Base-by-base conservation (phyloP, 2,329 filamentous ascomycete species). In the Exophiala viscosa region DNA sequence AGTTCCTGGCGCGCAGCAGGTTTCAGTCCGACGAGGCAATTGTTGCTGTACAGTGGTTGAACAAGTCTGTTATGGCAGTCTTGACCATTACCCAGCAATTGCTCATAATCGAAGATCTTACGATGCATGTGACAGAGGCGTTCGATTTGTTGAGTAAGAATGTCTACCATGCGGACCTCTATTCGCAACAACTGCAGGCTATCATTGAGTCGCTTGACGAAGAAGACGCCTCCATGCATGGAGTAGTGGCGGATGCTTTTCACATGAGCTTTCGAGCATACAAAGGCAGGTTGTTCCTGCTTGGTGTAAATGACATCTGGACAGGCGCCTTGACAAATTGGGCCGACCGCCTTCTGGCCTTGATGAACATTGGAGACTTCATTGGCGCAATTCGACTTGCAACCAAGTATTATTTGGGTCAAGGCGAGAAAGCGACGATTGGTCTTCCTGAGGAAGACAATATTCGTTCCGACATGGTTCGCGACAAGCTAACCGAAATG, bases 311-410 rank as follows among this genome's bases (percentile, higher is more conserved):
- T 65, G 92, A 97, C 65, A 76, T 96, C 36, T 89, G 90, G 0
- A 88, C 97, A 43, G 93, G 93, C 1, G 88, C 87, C 3, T 73
- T 99, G 32, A 97, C 93, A 0, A 99, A 99, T 62, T 99, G 93
- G 93, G 92, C 93, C 2, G 93, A 99, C 69, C 81, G 93, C 36
- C 76, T 99, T 14, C 84, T 96, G 60, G 91, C 92, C 0, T 77
- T 97, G 62, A 96, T 99, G 88, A 91, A 97, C 67, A 83, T 90
- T 51, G 93, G 93, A n/a, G 90, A 97, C 69, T 96, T 95, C 65
- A 87, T 99, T 59, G 87, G 84, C 10, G 91, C 93, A 1, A 96
- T 99, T 55, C 82, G 86, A 59, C 78, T 99, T 53, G 95, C 92
- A 8, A 95, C 90, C 1, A 87, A 87, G 0, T 99, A 97, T 70